Evolutionary conservation across 164 flowering plant genomes (phyloP).

Genomic region (Annona cherimola): DNA sequence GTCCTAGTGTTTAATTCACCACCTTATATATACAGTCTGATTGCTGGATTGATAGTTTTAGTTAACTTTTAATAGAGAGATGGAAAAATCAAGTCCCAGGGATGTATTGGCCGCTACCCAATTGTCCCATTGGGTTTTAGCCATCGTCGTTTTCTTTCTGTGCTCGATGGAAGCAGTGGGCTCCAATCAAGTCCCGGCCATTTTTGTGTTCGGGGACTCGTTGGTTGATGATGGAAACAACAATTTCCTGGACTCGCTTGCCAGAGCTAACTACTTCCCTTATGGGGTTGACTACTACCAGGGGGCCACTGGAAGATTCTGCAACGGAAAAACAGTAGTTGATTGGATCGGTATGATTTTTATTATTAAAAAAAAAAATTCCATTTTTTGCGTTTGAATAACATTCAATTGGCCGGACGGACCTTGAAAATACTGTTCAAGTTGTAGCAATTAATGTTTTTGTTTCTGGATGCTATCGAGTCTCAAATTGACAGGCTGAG

Average conservation of each 20-base stretch:
- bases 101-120: not conserved
- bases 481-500: no score
- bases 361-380: no score
- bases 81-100: not conserved
- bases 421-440: no score
- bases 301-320: slow-evolving; percentile 71
- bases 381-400: no score
- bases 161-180: slow-evolving; percentile 7
- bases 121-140: not conserved
- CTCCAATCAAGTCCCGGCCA: slow-evolving; percentile 37
- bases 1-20: not conserved
- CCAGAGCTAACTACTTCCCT: slow-evolving; percentile 59
- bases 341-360: slow-evolving; percentile 46
- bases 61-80: not conserved
- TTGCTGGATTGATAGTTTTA: not conserved
- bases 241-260: slow-evolving; percentile 52
- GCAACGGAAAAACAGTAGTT: slow-evolving; percentile 52
- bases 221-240: slow-evolving; percentile 68
- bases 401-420: no score
- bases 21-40: not conserved
- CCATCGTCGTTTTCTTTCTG: not conserved
- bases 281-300: slow-evolving; percentile 52
- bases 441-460: no score
- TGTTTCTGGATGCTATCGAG: no score
- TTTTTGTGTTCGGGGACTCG: slow-evolving; percentile 77